Conservation (phyloP, 805 yeast species). For the Pichia nakasei region DNA sequence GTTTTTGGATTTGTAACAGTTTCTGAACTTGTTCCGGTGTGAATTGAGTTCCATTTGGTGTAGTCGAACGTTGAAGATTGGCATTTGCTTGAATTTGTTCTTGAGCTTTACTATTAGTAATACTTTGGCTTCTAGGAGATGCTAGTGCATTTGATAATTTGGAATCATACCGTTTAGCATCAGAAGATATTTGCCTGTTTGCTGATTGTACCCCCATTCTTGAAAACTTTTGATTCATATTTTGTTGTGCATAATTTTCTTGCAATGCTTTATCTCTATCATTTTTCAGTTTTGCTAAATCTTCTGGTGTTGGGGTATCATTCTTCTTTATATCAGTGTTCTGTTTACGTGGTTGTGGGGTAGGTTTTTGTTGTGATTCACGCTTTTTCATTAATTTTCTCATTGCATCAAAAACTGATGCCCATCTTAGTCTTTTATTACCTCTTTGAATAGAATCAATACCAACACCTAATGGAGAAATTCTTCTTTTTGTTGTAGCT, state of each 20-base stretch:
- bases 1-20: slow-evolving; percentile 43
- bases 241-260: slow-evolving; percentile 47
- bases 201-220: slow-evolving; percentile 17
- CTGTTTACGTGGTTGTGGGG: slow-evolving; percentile 28
- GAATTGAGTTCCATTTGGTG: slow-evolving; percentile 49
- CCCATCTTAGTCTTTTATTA: slow-evolving; percentile 86
- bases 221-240: slow-evolving; percentile 14
- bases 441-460: slow-evolving; percentile 90
- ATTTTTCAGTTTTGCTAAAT: slow-evolving; percentile 69
- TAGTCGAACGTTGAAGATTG: slow-evolving; percentile 28
- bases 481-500: slow-evolving; percentile 77
- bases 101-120: background rate
- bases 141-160: slow-evolving; percentile 10
- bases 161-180: slow-evolving; percentile 9
- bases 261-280: slow-evolving; percentile 83
- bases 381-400: slow-evolving; percentile 84
- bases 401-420: slow-evolving; percentile 93
- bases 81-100: background rate
- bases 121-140: slow-evolving; percentile 7
- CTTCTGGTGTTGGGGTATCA: slow-evolving; percentile 73
- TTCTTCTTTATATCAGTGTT: slow-evolving; percentile 23
- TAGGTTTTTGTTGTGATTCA: slow-evolving; percentile 63
- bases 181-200: slow-evolving; percentile 13
- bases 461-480: slow-evolving; percentile 90
- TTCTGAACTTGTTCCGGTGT: slow-evolving; percentile 56